Evolutionary conservation across 2,329 filamentous ascomycete genomes (phyloP).

Genomic region (Xylaria sp.): DNA sequence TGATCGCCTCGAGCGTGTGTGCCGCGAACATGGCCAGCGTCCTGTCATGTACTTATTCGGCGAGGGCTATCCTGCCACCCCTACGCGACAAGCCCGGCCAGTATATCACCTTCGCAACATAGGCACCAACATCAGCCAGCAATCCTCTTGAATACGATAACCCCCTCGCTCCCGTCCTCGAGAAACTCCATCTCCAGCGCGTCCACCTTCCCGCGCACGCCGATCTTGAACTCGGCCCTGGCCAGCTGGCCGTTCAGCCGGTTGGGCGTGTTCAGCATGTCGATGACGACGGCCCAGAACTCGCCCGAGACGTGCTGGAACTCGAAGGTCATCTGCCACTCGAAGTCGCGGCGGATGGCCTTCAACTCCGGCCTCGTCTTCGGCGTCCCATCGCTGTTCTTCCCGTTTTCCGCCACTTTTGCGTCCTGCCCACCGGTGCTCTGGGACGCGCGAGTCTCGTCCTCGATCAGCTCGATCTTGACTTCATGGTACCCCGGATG

Average conservation of each 20-base stretch:
- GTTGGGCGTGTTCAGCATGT: conserved; percentile 32
- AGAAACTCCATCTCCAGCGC: conserved; percentile 37
- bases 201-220: conserved; percentile 33
- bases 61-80: too few relatives aligned
- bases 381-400: background rate
- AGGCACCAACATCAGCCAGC: conserved; percentile 10
- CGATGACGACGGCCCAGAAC: conserved; percentile 39
- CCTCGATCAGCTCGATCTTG: conserved; percentile 27
- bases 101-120: background rate
- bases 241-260: conserved; percentile 32
- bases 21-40: too few relatives aligned
- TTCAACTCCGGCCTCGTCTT: conserved; percentile 19
- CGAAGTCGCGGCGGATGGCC: conserved; percentile 34
- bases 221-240: conserved; percentile 38
- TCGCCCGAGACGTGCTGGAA: conserved; percentile 43
- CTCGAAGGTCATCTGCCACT: conserved; percentile 38
- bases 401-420: background rate
- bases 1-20: too few relatives aligned
- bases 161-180: conserved; percentile 35
- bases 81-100: too few relatives aligned
- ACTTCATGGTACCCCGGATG: conserved; percentile 47
- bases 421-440: background rate
- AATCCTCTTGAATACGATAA: conserved; percentile 36
- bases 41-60: too few relatives aligned
- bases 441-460: too few relatives aligned